Percentiles rank a stretch among this genome's conserved stretches.
These are phyloP conservation scores for Xylariomycetidae sp. DNA, from an alignment of 2,329 filamentous ascomycete genomes.

Conservation along the genomic window DNA sequence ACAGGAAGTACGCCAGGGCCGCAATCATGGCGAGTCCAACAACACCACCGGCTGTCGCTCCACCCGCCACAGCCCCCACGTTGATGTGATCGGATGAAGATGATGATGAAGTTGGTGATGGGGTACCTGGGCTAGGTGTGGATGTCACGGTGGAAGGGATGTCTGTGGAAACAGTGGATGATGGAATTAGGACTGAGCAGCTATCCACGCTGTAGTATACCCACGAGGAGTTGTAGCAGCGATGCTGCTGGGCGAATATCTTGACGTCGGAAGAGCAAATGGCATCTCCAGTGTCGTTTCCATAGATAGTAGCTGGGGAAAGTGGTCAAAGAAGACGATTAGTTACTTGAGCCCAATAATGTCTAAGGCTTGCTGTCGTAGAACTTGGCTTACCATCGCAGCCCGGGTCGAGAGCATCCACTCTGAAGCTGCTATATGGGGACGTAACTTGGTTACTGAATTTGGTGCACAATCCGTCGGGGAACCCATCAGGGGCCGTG, in stretches of 20 bases:
- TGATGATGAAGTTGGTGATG: no score
- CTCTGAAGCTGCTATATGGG: constrained; percentile 1
- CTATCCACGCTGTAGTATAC: neutral
- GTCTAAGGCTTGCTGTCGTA: no score
- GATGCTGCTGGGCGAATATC: neutral
- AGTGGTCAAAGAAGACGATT: no score
- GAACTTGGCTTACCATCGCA: constrained; percentile 1
- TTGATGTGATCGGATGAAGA: no score
- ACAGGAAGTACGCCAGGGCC: neutral
- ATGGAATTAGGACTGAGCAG: no score
- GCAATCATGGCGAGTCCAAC: neutral
- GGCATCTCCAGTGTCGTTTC: neutral
- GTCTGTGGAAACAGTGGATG: no score
- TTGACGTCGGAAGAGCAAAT: neutral
- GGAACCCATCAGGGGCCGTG: neutral
- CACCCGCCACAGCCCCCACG: neutral
- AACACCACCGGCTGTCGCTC: neutral
- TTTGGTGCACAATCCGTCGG: neutral
- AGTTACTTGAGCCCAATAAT: no score
- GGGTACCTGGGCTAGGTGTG: no score
- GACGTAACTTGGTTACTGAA: neutral
- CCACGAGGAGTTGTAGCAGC: neutral
- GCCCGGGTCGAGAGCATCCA: neutral
- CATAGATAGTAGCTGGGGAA: neutral
- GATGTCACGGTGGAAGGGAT: no score